A percentile compares a stretch with the other conserved stretches of the same genome.
Evolutionary conservation across 129 eudicot species (phyloP).

Genomic region (Solidago caesia): DNA sequence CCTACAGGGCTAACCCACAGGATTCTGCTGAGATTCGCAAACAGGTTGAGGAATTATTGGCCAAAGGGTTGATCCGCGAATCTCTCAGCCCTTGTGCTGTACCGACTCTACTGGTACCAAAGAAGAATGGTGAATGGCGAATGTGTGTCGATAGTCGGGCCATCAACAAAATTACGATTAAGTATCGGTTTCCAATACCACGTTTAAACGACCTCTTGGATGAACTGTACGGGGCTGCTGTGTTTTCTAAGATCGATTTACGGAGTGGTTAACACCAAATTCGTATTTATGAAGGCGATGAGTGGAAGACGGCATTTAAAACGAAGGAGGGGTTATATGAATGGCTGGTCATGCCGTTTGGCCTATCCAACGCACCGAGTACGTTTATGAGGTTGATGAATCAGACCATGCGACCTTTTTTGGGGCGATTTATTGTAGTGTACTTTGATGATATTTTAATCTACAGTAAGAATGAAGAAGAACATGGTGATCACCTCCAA

Average conservation of each 20-base stretch:
- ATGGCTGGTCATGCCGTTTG: no score
- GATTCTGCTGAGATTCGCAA: not conserved
- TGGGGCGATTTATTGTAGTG: not conserved
- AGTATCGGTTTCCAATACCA: not conserved
- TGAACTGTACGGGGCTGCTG: not conserved
- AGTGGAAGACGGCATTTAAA: no score
- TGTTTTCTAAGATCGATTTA: not conserved
- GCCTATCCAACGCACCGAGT: not conserved
- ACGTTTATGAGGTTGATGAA: not conserved
- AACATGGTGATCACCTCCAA: not conserved
- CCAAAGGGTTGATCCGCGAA: not conserved
- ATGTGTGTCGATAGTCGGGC: not conserved
- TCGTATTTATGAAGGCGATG: not conserved
- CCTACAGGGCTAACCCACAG: not conserved
- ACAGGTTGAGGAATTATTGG: not conserved
- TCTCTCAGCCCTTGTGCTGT: not conserved
- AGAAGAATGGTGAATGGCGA: not conserved
- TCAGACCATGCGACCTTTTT: not conserved
- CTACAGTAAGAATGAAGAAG: not conserved
- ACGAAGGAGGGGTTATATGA: no score
- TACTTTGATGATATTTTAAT: not conserved
- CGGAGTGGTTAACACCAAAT: not conserved
- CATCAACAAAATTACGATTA: not conserved
- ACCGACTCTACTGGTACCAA: not conserved
- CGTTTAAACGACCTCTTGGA: not conserved